These are phyloP conservation scores for Trichomonascaceae sp. DNA, from an alignment of 1,139 yeast genomes.

Conservation along the genomic window DNA sequence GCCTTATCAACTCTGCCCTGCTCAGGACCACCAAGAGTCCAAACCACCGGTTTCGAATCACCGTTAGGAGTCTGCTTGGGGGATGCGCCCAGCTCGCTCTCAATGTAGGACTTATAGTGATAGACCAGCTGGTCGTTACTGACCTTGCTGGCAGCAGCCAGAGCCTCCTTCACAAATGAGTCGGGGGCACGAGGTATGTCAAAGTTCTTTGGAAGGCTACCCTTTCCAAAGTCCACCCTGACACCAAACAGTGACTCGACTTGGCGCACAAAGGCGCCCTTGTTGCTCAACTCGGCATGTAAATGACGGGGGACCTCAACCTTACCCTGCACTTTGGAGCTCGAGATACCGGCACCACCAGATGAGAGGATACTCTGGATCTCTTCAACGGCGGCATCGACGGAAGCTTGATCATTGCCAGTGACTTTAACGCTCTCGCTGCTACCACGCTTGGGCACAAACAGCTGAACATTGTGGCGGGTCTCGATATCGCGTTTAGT, in stretches of 20 bases:
- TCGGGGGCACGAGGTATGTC: slow-evolving; percentile 27
- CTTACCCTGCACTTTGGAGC: slow-evolving; percentile 24
- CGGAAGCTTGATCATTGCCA: slow-evolving; percentile 21
- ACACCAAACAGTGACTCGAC: slow-evolving; percentile 44
- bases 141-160: slow-evolving; percentile 24
- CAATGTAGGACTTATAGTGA: slow-evolving; percentile 20
- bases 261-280: slow-evolving; percentile 51
- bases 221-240: slow-evolving; percentile 48
- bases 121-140: slow-evolving; percentile 11
- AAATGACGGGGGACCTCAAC: slow-evolving; percentile 44
- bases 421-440: slow-evolving; percentile 22
- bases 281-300: slow-evolving; percentile 53
- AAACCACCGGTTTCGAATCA: slow-evolving; percentile 24
- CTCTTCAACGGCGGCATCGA: slow-evolving; percentile 24
- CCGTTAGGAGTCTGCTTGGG: slow-evolving; percentile 10
- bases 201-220: slow-evolving; percentile 10
- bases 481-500: slow-evolving; percentile 62
- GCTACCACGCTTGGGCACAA: slow-evolving; percentile 46
- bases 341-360: no score
- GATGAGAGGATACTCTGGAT: slow-evolving; percentile 18
- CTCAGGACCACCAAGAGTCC: slow-evolving; percentile 26
- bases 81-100: slow-evolving; percentile 10
- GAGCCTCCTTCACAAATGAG: slow-evolving; percentile 26
- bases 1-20: slow-evolving; percentile 19
- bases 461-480: slow-evolving; percentile 50